A percentile compares a stretch with the other conserved stretches of the same genome.
phyloP scores from a whole-genome alignment of 129 eudicot genomes.

The Flaveria linearis region DNA sequence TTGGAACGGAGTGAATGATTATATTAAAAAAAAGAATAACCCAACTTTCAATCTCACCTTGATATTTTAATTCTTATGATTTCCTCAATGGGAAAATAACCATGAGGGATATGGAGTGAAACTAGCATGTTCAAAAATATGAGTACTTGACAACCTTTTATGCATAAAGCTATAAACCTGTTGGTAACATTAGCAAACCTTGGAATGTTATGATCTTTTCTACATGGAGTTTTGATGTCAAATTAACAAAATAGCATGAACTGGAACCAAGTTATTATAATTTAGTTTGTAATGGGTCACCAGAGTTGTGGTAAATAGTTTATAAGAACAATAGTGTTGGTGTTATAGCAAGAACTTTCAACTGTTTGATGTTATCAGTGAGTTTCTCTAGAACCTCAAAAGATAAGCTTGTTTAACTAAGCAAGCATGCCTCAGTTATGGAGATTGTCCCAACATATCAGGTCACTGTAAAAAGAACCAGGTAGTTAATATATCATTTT shows the following conservation, averaged over 20 bases:
- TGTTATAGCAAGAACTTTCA: background rate
- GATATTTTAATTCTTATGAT: background rate
- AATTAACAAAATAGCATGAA: background rate
- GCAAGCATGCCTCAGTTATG: background rate
- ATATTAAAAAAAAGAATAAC: background rate
- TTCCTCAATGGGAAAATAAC: background rate
- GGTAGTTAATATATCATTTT: background rate
- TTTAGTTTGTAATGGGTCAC: background rate
- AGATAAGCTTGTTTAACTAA: background rate
- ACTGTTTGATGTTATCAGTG: background rate
- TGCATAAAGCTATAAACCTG: background rate
- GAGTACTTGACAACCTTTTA: slow-evolving; percentile 1
- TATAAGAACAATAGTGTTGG: background rate
- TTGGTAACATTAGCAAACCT: background rate
- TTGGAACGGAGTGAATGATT: background rate
- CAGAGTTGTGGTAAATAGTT: background rate
- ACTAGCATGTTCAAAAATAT: background rate
- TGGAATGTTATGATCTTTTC: background rate
- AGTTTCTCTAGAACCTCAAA: background rate
- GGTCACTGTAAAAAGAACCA: too few relatives aligned
- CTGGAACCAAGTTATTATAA: background rate
- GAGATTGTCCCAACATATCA: background rate
- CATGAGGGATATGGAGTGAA: background rate
- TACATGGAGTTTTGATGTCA: background rate
- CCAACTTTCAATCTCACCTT: background rate